These are phyloP conservation scores for Aureobasidium namibiae DNA, from an alignment of 2,329 filamentous ascomycete species.

Conservation along the genomic window DNA sequence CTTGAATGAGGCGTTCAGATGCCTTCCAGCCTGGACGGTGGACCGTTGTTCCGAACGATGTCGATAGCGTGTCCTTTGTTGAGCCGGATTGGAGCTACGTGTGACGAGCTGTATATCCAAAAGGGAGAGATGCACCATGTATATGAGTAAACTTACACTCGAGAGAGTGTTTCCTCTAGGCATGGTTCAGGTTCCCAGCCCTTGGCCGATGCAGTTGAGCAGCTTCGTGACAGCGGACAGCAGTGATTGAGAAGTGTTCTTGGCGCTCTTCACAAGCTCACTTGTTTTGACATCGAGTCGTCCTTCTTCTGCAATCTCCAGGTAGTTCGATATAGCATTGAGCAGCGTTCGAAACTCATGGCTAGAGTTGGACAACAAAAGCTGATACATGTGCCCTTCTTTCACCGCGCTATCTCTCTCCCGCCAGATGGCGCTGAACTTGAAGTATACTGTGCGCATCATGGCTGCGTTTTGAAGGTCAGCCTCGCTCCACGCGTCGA, in stretches of 20 bases:
- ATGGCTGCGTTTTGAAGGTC: not conserved
- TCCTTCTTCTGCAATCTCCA: not conserved
- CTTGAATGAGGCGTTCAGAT: no score
- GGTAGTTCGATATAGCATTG: not conserved
- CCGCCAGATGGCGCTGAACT: not conserved
- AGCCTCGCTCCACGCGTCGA: not conserved
- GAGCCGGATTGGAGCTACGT: no score
- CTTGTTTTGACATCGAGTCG: not conserved
- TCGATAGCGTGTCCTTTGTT: no score
- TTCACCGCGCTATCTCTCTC: not conserved
- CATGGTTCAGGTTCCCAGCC: not conserved
- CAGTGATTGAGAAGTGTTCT: not conserved
- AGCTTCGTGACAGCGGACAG: not conserved
- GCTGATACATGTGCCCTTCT: not conserved
- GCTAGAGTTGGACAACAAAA: not conserved
- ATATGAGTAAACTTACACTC: no score
- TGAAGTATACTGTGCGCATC: not conserved
- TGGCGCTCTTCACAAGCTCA: not conserved
- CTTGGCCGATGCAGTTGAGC: not conserved
- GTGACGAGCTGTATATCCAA: no score
- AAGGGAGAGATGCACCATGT: no score
- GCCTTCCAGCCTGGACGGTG: no score
- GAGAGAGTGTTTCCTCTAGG: no score
- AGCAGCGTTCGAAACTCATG: conserved; percentile 1
- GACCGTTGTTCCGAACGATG: no score